Evolutionary conservation across 495 filamentous ascomycete species (phyloP).

Genomic region (Bacidia rubella): DNA sequence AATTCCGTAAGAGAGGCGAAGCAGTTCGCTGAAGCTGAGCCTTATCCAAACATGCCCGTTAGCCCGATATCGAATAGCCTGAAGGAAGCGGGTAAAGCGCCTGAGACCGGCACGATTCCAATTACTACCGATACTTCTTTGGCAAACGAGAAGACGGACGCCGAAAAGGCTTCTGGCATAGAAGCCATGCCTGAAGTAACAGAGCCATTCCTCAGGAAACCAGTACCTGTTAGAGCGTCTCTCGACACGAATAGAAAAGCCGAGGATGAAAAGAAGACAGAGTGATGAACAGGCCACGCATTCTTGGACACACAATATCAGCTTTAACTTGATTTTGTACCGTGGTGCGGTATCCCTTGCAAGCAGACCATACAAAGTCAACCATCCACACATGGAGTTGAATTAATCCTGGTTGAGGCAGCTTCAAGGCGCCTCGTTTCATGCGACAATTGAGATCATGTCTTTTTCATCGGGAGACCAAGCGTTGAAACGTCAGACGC

Average conservation of each 20-base stretch:
- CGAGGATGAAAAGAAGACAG: not conserved
- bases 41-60: too few species aligned
- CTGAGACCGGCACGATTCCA: not conserved
- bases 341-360: too few species aligned
- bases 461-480: too few species aligned
- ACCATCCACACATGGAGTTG: too few species aligned
- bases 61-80: not conserved
- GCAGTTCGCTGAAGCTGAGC: not conserved
- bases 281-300: not conserved
- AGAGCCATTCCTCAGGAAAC: not conserved
- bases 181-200: not conserved
- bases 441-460: too few species aligned
- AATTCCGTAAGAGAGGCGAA: conserved; percentile 1
- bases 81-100: not conserved
- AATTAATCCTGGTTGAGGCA: too few species aligned
- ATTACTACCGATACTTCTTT: not conserved
- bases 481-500: too few species aligned
- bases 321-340: too few species aligned
- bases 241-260: not conserved
- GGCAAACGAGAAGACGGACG: not conserved
- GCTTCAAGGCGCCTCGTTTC: too few species aligned
- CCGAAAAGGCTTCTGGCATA: not conserved
- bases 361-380: too few species aligned
- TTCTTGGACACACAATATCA: too few species aligned
- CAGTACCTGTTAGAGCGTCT: not conserved